Evolutionary conservation across 768 basidiomycete genomes (phyloP).

Genomic region (Panaeolus cyanescens): DNA sequence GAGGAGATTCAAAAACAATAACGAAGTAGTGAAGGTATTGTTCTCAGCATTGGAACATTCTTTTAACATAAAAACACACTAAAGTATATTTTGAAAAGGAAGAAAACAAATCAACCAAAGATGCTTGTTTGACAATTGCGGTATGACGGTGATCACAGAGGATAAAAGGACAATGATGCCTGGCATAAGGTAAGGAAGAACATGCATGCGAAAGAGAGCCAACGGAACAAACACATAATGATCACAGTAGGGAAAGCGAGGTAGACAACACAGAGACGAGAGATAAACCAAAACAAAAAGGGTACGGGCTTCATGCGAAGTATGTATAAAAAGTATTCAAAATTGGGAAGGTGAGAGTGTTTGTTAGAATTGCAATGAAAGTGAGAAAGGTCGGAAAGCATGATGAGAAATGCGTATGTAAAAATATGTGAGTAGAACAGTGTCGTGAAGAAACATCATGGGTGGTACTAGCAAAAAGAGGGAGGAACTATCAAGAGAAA

Average conservation of each 20-base stretch:
- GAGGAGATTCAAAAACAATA: no score
- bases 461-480: neutral
- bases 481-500: slow-evolving; percentile 21
- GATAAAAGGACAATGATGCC: neutral
- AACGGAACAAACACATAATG: neutral
- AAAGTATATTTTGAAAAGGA: neutral
- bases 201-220: neutral
- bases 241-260: slow-evolving; percentile 3
- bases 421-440: slow-evolving; percentile 18
- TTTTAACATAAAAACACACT: neutral
- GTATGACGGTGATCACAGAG: neutral
- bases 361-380: slow-evolving; percentile 18
- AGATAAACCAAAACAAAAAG: neutral
- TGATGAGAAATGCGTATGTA: slow-evolving; percentile 22
- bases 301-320: neutral
- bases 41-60: no score
- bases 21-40: no score
- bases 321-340: neutral
- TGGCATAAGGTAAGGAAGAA: neutral
- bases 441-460: slow-evolving; percentile 8
- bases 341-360: slow-evolving; percentile 1
- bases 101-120: neutral
- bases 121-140: neutral
- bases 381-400: slow-evolving; percentile 17
- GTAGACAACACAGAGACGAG: slow-evolving; percentile 2